Evolutionary conservation across 139 green algal genomes (phyloP).

Genomic region (Micromonas pusilla): DNA sequence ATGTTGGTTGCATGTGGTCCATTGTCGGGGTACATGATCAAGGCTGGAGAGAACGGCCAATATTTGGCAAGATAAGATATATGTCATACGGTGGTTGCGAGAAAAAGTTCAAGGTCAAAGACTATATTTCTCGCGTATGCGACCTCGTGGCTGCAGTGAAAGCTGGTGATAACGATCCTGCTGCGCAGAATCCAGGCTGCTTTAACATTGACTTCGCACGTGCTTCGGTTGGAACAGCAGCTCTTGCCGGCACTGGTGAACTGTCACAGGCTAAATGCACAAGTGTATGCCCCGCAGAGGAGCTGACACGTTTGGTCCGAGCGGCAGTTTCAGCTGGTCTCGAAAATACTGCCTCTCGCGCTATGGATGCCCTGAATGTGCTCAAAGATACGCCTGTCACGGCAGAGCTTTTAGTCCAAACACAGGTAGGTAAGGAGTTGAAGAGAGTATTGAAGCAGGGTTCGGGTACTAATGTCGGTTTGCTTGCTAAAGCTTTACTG

Average conservation of each 20-base stretch:
- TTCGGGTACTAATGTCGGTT: too few species aligned
- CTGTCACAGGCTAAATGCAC: background rate
- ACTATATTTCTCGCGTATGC: constrained; percentile 50
- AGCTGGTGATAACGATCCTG: background rate
- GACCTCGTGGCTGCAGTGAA: background rate
- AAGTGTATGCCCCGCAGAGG: background rate
- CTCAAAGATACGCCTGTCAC: too few species aligned
- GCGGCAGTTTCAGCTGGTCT: background rate
- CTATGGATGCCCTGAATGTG: background rate
- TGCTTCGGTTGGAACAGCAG: too few species aligned
- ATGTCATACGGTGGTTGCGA: constrained; percentile 91
- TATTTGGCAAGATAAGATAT: constrained; percentile 95
- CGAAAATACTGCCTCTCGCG: background rate
- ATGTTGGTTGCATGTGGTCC: constrained; percentile 89
- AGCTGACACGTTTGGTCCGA: background rate
- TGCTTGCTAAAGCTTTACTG: too few species aligned
- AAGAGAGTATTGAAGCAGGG: background rate
- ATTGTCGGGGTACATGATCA: constrained; percentile 66
- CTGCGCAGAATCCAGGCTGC: background rate
- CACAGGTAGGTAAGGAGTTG: background rate
- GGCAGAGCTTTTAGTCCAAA: background rate
- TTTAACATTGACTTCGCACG: background rate
- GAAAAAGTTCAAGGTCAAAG: constrained; percentile 86
- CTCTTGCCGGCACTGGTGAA: background rate
- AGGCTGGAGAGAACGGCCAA: constrained; percentile 81